Base-by-base conservation (phyloP, 371 early-diverging fungal genomes). In the Haplosporangium sp. region DNA sequence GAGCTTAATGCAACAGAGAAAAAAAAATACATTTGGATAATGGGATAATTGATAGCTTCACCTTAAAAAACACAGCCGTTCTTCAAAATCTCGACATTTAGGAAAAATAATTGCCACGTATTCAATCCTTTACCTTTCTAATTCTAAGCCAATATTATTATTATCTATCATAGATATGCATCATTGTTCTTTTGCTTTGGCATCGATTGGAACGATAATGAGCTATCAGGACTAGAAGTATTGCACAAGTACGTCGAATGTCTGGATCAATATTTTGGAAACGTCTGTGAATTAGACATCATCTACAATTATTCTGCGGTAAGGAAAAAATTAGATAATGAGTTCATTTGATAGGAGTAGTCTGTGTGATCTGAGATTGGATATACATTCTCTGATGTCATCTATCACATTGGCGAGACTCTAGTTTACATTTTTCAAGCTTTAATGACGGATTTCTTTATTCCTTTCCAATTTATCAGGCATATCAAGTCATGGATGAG, bases 261-360 rank as follows among this genome's bases (percentile, higher is more conserved):
- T 44, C 79, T 86, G 61, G 86, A 86, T 61, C 74, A 83, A 47
- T 86, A 86, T 69, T 86, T 86, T 68, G 86, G 86, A 17, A 86
- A 86, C 65, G 86, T 86, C 44, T 89, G 91, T 83, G 92, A 92
- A 78, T 85, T 92, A 45, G 92, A 92, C 71, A 88, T 92, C 73
- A 89, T 92, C 69, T 91, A 89, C 87, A 90, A 91, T 77, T 89
- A 79, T 60, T 74, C 79, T 44, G 79, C 79, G 84, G 77, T 77
- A 77, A 58, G 74, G 10, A 17, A n/a, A 44, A 44, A 17, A 55
- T 11, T 11, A 8, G 39, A 6, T 8, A 27, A 27, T 27, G 27
- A 27, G 27, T 27, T 27, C 27, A 27, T 27, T 27, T 27, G 27
- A 27, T 27, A 27, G 27, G 27, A 27, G 27, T 27, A 27, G 27